A percentile compares a stretch with the other conserved stretches of the same genome.
These are phyloP conservation scores for Platismatia glauca DNA, from an alignment of 495 filamentous ascomycete genomes.

Conservation along the genomic window DNA sequence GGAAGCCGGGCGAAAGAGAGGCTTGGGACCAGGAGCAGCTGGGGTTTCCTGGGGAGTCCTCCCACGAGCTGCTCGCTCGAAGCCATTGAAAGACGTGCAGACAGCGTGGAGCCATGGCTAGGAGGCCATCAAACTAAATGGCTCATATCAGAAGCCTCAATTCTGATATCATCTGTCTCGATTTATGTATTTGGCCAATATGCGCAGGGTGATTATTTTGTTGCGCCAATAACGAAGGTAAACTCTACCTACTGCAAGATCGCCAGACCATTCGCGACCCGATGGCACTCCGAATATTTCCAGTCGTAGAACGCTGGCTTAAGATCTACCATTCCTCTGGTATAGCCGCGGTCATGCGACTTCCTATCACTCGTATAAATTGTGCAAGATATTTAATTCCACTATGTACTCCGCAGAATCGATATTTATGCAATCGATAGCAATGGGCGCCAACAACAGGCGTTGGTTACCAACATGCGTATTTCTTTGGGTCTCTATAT, in stretches of 20 bases:
- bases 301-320: not conserved
- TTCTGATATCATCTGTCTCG: not conserved
- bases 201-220: not conserved
- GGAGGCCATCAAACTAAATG: not conserved
- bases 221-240: not conserved
- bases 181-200: not conserved
- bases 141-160: not conserved
- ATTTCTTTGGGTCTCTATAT: not conserved
- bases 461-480: not conserved
- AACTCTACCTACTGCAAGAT: not conserved
- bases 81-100: not conserved
- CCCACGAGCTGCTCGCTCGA: not conserved
- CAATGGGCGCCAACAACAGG: not conserved
- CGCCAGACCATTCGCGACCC: not conserved
- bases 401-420: no score
- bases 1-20: conserved; percentile 11
- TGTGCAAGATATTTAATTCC: no score
- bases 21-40: conserved; percentile 7
- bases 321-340: not conserved
- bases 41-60: not conserved
- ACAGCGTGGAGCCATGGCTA: no score
- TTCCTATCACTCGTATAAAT: not conserved
- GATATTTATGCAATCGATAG: no score
- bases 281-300: not conserved
- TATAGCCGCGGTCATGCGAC: not conserved